Conservation (phyloP, 345 rosid genomes). For the Brassica carinata region DNA sequence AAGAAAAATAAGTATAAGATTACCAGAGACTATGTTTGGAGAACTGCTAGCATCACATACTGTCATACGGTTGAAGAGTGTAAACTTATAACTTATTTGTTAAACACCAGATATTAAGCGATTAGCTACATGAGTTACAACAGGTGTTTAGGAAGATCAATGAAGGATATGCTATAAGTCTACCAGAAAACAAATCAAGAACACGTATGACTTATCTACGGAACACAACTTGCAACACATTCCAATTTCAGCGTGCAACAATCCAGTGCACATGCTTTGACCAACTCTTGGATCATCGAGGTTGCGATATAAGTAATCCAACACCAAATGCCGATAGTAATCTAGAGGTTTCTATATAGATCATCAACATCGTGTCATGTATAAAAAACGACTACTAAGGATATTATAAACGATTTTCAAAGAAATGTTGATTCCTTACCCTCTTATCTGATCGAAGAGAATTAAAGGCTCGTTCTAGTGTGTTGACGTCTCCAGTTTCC, state of each 20-base stretch:
- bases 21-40: slow-evolving; percentile 16
- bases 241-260: slow-evolving; percentile 4
- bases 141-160: slow-evolving; percentile 19
- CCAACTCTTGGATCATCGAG: no score
- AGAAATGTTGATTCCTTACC: no score
- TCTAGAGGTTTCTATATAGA: no score
- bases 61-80: slow-evolving; percentile 14
- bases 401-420: no score
- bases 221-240: slow-evolving; percentile 13
- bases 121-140: slow-evolving; percentile 18
- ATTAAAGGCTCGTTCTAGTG: no score
- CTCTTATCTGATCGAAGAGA: no score
- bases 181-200: slow-evolving; percentile 18
- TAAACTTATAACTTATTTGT: slow-evolving; percentile 4
- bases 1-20: slow-evolving; percentile 19
- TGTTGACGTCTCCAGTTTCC: no score
- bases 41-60: slow-evolving; percentile 15
- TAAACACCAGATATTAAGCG: slow-evolving; percentile 1
- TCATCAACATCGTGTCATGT: no score
- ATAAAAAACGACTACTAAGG: no score
- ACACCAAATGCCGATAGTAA: no score
- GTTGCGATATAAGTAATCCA: no score
- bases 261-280: no score
- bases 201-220: slow-evolving; percentile 1
- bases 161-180: slow-evolving; percentile 14